These are phyloP conservation scores for Alternaria sp. DNA, from an alignment of 2,329 filamentous ascomycete species.

Conservation along the genomic window DNA sequence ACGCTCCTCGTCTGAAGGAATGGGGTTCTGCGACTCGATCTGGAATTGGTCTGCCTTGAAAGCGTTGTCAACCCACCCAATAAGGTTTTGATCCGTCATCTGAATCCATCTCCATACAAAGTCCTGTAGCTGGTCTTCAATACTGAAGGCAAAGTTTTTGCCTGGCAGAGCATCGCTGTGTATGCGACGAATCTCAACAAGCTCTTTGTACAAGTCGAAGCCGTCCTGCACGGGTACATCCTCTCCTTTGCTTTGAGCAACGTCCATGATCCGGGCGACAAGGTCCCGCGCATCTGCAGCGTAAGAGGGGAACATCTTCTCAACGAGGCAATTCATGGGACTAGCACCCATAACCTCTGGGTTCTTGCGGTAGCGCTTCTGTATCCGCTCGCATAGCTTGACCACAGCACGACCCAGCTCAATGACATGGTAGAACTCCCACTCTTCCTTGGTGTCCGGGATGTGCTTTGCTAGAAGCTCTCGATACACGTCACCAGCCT, in stretches of 20 bases:
- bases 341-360: constrained; percentile 83
- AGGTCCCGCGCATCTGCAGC: constrained; percentile 88
- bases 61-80: constrained; percentile 85
- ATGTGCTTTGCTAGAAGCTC: constrained; percentile 80
- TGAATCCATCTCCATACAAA: constrained; percentile 98
- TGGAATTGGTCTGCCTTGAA: constrained; percentile 89
- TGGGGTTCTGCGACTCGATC: constrained; percentile 69
- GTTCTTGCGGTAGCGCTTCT: constrained; percentile 88
- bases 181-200: constrained; percentile 82
- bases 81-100: constrained; percentile 77
- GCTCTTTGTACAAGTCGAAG: constrained; percentile 88
- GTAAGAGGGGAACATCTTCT: constrained; percentile 86
- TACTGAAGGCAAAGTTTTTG: constrained; percentile 80
- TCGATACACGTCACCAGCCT: constrained; percentile 80
- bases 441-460: constrained; percentile 78
- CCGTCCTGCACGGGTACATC: constrained; percentile 90
- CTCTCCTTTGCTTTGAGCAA: constrained; percentile 70
- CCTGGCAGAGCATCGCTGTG: constrained; percentile 75
- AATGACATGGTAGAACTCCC: constrained; percentile 91
- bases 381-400: constrained; percentile 84
- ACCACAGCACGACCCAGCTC: constrained; percentile 85
- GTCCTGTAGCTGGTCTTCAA: constrained; percentile 83
- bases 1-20: constrained; percentile 77
- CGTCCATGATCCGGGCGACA: constrained; percentile 78
- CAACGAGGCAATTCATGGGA: constrained; percentile 73